A percentile compares a stretch with the other conserved stretches of the same genome.
These are phyloP conservation scores for Ogataea henricii DNA, from an alignment of 805 yeast genomes.

Conservation along the genomic window DNA sequence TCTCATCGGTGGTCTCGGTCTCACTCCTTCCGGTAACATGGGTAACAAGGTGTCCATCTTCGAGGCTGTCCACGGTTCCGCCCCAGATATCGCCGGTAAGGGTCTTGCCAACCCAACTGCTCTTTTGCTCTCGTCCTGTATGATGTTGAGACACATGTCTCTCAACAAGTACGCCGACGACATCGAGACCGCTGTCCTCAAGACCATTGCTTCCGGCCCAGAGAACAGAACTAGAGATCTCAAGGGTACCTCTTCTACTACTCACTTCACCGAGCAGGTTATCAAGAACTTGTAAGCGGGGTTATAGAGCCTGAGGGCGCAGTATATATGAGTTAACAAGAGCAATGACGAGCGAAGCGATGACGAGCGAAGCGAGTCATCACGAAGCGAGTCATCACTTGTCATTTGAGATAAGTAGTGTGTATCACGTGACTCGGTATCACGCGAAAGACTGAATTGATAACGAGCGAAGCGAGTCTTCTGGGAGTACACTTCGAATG, in stretches of 20 bases:
- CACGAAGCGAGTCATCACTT: no score
- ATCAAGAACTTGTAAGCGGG: constrained; percentile 63
- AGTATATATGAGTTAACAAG: background rate
- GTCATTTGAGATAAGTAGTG: no score
- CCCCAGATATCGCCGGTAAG: constrained; percentile 99
- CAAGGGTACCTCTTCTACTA: constrained; percentile 87
- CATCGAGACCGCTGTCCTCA: constrained; percentile 84
- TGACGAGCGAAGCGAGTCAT: no score
- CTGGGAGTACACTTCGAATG: no score
- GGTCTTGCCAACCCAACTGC: constrained; percentile 99
- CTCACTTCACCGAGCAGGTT: constrained; percentile 89
- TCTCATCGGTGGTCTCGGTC: constrained; percentile 97
- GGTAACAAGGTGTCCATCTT: constrained; percentile 97
- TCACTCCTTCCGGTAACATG: constrained; percentile 99
- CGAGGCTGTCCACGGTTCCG: constrained; percentile 99
- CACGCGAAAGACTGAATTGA: no score
- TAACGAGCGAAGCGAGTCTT: no score
- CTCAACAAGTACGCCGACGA: constrained; percentile 76
- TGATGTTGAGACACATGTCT: constrained; percentile 99
- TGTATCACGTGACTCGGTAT: no score
- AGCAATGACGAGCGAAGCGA: background rate
- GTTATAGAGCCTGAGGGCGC: background rate
- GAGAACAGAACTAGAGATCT: constrained; percentile 96
- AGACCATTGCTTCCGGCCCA: constrained; percentile 92
- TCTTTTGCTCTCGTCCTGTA: constrained; percentile 87